Percentiles rank a stretch among this genome's conserved stretches.
Conservation (phyloP, 2,329 filamentous ascomycete species). For the Didymella glomerata region DNA sequence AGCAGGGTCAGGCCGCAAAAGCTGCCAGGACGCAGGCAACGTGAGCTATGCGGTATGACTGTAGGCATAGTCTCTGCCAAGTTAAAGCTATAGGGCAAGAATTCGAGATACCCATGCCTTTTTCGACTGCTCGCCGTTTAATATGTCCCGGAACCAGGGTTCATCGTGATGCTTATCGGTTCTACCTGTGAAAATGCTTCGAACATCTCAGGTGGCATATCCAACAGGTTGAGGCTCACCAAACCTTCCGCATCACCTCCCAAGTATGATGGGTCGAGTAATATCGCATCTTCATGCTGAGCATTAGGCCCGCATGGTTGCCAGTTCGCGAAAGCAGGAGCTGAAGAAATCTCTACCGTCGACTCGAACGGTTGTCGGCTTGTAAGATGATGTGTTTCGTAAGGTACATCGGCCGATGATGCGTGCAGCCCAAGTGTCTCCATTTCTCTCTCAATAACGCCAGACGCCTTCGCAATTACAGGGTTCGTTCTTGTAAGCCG, state of each 20-base stretch:
- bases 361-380: neutral
- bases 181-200: constrained; percentile 1
- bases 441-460: neutral
- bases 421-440: neutral
- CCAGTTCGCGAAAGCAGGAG: neutral
- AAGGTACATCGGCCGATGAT: neutral
- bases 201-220: constrained; percentile 7
- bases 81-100: neutral
- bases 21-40: neutral
- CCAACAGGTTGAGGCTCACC: neutral
- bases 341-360: neutral
- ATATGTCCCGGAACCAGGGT: neutral
- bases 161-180: constrained; percentile 3
- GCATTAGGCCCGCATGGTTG: neutral
- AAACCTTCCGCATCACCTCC: neutral
- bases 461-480: neutral
- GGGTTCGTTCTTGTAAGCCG: neutral
- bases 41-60: neutral
- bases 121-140: neutral
- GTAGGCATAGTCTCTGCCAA: neutral
- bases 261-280: neutral
- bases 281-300: neutral
- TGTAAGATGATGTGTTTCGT: neutral
- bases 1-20: neutral
- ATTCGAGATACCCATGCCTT: neutral